A percentile compares a stretch with the other conserved stretches of the same genome.
phyloP scores from a whole-genome alignment of 2,329 filamentous ascomycete genomes.

The Diaporthe batatas region DNA sequence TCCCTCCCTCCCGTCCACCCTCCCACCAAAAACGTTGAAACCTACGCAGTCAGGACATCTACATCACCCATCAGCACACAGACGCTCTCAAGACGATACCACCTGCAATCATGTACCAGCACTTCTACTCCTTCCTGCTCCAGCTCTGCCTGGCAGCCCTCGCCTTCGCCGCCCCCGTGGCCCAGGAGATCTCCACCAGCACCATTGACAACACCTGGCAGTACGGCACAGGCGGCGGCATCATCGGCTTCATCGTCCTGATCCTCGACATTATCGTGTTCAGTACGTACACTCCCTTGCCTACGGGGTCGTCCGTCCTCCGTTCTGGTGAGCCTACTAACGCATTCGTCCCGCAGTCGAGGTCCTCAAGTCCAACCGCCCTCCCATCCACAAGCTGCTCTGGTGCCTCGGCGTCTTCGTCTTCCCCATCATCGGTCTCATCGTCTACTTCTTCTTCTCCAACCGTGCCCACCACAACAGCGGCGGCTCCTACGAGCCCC shows the following conservation, averaged over 20 bases:
- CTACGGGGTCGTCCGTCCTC: too few relatives aligned
- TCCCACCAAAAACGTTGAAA: neutral
- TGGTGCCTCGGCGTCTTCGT: constrained; percentile 75
- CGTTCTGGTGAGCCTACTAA: constrained; percentile 7
- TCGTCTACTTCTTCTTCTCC: constrained; percentile 75
- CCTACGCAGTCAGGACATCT: neutral
- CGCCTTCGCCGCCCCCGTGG: constrained; percentile 62
- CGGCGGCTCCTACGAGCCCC: constrained; percentile 67
- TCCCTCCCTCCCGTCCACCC: neutral
- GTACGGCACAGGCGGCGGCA: constrained; percentile 72
- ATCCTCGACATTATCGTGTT: constrained; percentile 74
- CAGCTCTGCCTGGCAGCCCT: constrained; percentile 66
- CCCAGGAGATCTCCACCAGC: constrained; percentile 53
- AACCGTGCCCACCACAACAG: constrained; percentile 69
- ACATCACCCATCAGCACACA: too few relatives aligned
- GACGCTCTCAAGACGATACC: too few relatives aligned
- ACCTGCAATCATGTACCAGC: constrained; percentile 48
- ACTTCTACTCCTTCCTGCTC: constrained; percentile 59
- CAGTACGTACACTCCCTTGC: constrained; percentile 59
- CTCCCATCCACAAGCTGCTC: constrained; percentile 68
- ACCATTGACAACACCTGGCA: constrained; percentile 63
- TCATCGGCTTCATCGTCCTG: constrained; percentile 72
- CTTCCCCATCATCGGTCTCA: constrained; percentile 72
- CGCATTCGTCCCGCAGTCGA: constrained; percentile 61
- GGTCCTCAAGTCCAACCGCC: constrained; percentile 73